Base-by-base conservation (phyloP, 225 moss, liverwort and hornwort genomes). In the Polytrichum formosum region DNA sequence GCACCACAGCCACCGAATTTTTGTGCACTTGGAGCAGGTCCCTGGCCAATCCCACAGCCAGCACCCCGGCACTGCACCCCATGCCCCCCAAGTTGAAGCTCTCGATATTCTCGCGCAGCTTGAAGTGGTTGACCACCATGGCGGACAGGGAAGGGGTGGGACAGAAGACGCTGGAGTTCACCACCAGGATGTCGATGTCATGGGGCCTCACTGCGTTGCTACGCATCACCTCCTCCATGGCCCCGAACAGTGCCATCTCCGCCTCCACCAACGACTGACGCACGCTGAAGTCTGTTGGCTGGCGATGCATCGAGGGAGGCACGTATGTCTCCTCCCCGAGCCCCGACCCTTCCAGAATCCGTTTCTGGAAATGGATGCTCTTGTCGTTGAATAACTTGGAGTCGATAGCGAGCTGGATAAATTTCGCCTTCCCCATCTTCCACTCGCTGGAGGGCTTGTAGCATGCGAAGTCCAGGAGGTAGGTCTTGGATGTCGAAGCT, bases 31-130 rank as follows among this genome's bases (percentile, higher is more conserved):
- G 78, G 37, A 84, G n/a, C 21, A 84, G 61, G 55, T 84, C 81
- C 20, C 25, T 76, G 18, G 80, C 80, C 0, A 84, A 64, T 67
- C 30, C 74, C 64, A 84, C 56, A 2, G 78, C 80, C 13, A 84
- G 54, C 25, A 84, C 66, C 7, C 84, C 84, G 2, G 78, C 78
- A 46, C 84, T 84, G 73, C 84, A 84, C 13, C 84, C 84, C 84
- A 84, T 84, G 28, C 84, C 84, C 26, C 84, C 84, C 56, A 81
- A 61, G 29, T 75, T 81, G 31, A 64, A 84, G 26, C 81, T 64
- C 76, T 84, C 84, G 4, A 76, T 73, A 9, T 81, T 27, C 53
- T 84, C 84, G 23, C 71, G 77, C 70, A 84, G 13, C 13, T 78
- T 67, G 73, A 78, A 81, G 33, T 75, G 80, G 61, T 84, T 81